Evolutionary conservation across 225 moss, liverwort and hornwort genomes (phyloP).

Genomic region (Sphagnum contortum): DNA sequence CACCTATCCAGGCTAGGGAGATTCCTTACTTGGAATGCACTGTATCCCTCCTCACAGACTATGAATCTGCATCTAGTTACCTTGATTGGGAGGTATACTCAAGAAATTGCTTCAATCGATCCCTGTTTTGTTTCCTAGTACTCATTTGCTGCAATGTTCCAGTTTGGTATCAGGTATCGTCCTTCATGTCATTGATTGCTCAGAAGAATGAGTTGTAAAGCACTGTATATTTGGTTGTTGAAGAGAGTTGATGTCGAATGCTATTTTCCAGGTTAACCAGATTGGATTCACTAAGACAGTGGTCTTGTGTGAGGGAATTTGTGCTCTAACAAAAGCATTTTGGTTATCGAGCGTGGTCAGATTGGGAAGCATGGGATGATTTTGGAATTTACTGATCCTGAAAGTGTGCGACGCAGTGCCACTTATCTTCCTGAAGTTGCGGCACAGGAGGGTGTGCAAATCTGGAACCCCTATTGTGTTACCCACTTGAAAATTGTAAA

Average conservation of each 20-base stretch:
- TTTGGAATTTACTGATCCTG: constrained; percentile 89
- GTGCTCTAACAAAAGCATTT: too few species aligned
- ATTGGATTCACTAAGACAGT: too few species aligned
- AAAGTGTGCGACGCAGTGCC: constrained; percentile 81
- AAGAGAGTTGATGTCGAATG: too few species aligned
- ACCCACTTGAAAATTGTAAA: neutral
- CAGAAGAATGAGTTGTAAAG: too few species aligned
- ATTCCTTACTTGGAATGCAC: constrained; percentile 99
- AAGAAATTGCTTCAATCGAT: neutral
- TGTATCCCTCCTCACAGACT: constrained; percentile 96
- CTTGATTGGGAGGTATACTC: constrained; percentile 97
- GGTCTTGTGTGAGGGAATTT: too few species aligned
- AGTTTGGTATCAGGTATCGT: too few species aligned
- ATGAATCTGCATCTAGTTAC: constrained; percentile 89
- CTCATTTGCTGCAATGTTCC: neutral
- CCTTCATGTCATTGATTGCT: too few species aligned
- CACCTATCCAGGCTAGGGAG: constrained; percentile 98
- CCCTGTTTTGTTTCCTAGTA: constrained; percentile 3
- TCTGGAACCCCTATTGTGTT: neutral
- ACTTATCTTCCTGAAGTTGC: constrained; percentile 97
- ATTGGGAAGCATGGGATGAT: constrained; percentile 99
- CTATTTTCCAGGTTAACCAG: too few species aligned
- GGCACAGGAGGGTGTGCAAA: constrained; percentile 73
- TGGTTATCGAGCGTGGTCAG: constrained; percentile 21
- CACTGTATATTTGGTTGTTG: too few species aligned